Evolutionary conservation across 2,329 filamentous ascomycete genomes (phyloP), one percentile per base, ranked within the genome.

Genomic region (Calonectria pteridis): DNA sequence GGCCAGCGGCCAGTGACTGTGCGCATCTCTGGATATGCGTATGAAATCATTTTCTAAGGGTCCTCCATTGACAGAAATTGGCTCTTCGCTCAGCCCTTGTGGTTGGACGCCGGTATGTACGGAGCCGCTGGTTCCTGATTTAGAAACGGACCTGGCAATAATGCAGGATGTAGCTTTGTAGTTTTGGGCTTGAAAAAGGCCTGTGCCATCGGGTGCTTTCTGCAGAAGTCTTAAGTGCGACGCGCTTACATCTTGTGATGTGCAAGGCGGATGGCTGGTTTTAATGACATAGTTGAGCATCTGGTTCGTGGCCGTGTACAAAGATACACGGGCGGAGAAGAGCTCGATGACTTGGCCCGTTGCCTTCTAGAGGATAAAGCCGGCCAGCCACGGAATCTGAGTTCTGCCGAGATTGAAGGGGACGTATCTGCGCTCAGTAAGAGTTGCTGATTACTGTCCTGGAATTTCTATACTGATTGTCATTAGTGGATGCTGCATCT

Each of bases 341-440:
- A 88, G 73, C 84, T 91, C 0, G 87, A 90, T 53, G 90, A 92
- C 76, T 91, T 92, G 81, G 91, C 92, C 82, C 84, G 87, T 65
- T 84, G 85, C 0, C 79, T 92, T 5, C 89, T 92, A 87, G 87
- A 87, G 11, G 84, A 87, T 55, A 86, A 84, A 66, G 82, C 84
- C 16, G 86, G 82, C 11, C 78, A 81, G 80, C 84, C 1, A 67
- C 70, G n/a, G 37, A 72, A 3, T 85, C 91, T 1, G 87, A 90
- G 72, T 89, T 85, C 85, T 85, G 90, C 90, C 28, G 90, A 92
- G 79, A 88, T 91, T 6, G 86, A 89, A 1, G 89, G 90, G 13
- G 90, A 92, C 77, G 83, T 90, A 26, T 84, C 80, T 51, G 89
- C 51, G 3, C 16, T 67, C 1, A 11, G 65, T 67, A 53, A 40